Evolutionary conservation across 495 filamentous ascomycete species (phyloP).

Genomic region (Bacidia rubella): DNA sequence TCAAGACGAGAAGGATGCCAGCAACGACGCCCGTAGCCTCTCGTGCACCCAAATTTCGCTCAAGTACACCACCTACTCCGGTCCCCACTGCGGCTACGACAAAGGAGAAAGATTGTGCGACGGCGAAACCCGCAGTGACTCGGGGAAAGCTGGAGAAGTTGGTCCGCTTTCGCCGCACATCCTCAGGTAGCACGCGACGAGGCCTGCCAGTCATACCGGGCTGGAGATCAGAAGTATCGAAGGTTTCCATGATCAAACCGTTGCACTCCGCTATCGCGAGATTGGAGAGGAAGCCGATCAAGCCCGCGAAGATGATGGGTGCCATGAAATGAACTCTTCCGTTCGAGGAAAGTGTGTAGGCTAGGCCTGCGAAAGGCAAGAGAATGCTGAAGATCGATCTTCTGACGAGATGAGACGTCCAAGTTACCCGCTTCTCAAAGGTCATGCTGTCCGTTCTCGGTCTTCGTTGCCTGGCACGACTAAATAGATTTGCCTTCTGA

Average conservation of each 20-base stretch:
- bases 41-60: slow-evolving; percentile 50
- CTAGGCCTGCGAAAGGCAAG: slow-evolving; percentile 49
- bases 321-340: slow-evolving; percentile 45
- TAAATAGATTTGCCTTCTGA: slow-evolving; percentile 55
- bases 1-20: slow-evolving; percentile 45
- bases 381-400: slow-evolving; percentile 49
- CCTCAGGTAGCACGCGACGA: slow-evolving; percentile 31
- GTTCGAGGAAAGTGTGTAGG: slow-evolving; percentile 48
- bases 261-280: slow-evolving; percentile 65
- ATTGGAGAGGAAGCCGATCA: slow-evolving; percentile 54
- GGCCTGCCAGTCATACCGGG: slow-evolving; percentile 44
- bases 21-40: slow-evolving; percentile 50
- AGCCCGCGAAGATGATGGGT: slow-evolving; percentile 51
- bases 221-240: slow-evolving; percentile 62
- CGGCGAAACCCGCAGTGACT: slow-evolving; percentile 55
- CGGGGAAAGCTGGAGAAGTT: slow-evolving; percentile 58
- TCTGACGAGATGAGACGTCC: slow-evolving; percentile 55
- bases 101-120: slow-evolving; percentile 52
- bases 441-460: slow-evolving; percentile 46
- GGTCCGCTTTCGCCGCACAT: slow-evolving; percentile 39
- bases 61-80: slow-evolving; percentile 44
- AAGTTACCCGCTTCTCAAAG: slow-evolving; percentile 42
- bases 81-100: slow-evolving; percentile 50
- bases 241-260: slow-evolving; percentile 68
- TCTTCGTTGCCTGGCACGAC: slow-evolving; percentile 40